phyloP scores from a whole-genome alignment of 352 stramenopile species.

The Globisporangium cederbergense region DNA sequence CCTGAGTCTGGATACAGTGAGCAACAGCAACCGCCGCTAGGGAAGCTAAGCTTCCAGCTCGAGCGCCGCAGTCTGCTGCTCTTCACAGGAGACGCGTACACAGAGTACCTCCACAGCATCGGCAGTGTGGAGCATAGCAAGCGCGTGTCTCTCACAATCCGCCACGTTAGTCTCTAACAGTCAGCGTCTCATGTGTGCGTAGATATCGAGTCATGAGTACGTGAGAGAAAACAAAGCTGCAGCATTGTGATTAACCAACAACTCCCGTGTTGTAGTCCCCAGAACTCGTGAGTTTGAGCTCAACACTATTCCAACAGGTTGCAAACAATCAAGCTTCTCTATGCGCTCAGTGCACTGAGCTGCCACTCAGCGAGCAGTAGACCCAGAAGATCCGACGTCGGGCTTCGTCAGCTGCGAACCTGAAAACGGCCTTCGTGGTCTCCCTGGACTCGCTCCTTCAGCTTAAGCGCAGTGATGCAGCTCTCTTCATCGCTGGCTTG shows the following conservation, averaged over 20 bases:
- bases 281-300: no score
- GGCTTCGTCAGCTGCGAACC: background rate
- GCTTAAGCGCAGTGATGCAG: no score
- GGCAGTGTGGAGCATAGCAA: constrained; percentile 41
- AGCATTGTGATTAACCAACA: no score
- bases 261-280: no score
- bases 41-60: constrained; percentile 37
- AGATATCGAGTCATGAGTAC: background rate
- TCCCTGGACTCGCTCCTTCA: no score
- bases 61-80: constrained; percentile 50
- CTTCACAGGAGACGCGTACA: constrained; percentile 59
- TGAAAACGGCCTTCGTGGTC: background rate
- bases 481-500: no score
- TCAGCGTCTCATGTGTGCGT: background rate
- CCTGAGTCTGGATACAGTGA: background rate
- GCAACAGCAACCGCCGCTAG: background rate
- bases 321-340: no score
- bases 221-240: background rate
- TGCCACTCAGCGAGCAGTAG: background rate
- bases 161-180: constrained; percentile 29
- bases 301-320: no score
- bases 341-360: no score
- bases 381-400: background rate
- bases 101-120: constrained; percentile 58
- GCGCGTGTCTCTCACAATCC: constrained; percentile 58